Percentiles rank a stretch among this genome's conserved stretches.
These are phyloP conservation scores for Aspergillus udagawae DNA, from an alignment of 2,329 filamentous ascomycete genomes.

Conservation along the genomic window DNA sequence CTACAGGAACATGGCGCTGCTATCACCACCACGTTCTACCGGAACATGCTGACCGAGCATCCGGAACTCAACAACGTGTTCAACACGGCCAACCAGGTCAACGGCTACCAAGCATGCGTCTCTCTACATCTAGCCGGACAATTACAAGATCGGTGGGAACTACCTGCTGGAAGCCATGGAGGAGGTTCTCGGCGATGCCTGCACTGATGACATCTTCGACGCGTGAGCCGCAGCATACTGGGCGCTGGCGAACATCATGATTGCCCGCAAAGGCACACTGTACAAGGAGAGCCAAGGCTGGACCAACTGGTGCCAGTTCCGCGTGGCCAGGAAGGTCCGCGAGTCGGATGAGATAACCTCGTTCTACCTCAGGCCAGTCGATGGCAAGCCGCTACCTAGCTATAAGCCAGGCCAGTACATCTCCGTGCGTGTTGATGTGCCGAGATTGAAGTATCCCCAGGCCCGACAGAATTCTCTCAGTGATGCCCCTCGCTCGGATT, in stretches of 20 bases:
- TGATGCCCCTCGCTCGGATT: slow-evolving; percentile 57
- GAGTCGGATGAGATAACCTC: slow-evolving; percentile 68
- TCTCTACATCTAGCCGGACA: slow-evolving; percentile 62
- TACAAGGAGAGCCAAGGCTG: slow-evolving; percentile 61
- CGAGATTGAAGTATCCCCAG: slow-evolving; percentile 59
- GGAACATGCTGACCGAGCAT: no score
- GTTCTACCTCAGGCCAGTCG: slow-evolving; percentile 64
- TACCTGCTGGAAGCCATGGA: slow-evolving; percentile 66
- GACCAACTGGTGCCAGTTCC: slow-evolving; percentile 65
- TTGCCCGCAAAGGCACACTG: slow-evolving; percentile 59
- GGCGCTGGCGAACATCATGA: slow-evolving; percentile 70
- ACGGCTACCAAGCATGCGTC: slow-evolving; percentile 50
- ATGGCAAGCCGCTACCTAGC: slow-evolving; percentile 56
- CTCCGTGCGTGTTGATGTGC: slow-evolving; percentile 58
- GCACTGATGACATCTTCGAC: slow-evolving; percentile 60
- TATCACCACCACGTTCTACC: no score
- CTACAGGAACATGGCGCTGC: no score
- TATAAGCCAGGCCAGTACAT: slow-evolving; percentile 72
- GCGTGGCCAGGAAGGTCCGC: slow-evolving; percentile 59
- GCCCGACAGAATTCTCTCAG: slow-evolving; percentile 70
- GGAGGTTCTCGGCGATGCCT: slow-evolving; percentile 62
- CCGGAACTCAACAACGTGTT: no score
- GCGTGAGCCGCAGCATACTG: slow-evolving; percentile 71
- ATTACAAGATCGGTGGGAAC: slow-evolving; percentile 67
- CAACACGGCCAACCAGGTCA: no score